Percentiles rank a stretch among this genome's conserved stretches.
Conservation (phyloP, 805 yeast genomes). For the Saccharomycopsis selenospora region DNA sequence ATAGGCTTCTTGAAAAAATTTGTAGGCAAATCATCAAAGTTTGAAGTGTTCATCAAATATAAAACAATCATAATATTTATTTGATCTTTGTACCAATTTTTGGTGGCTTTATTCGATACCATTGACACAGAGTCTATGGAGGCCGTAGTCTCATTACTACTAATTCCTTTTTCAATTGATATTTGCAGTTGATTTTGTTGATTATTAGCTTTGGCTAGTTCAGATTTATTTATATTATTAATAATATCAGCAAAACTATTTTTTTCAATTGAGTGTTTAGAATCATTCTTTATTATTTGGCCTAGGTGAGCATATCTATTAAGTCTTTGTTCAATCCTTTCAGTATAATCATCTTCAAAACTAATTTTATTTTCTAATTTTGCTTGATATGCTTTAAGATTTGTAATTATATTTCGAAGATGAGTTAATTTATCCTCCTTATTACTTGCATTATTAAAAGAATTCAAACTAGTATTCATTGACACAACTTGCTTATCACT, state of each 20-base stretch:
- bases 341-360: constrained; percentile 11
- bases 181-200: background rate
- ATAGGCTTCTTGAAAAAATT: constrained; percentile 13
- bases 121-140: background rate
- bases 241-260: background rate
- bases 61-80: constrained; percentile 16
- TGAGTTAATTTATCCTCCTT: constrained; percentile 1
- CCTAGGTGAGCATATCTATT: constrained; percentile 5
- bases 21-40: constrained; percentile 14
- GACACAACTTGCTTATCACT: constrained; percentile 13
- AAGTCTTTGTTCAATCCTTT: constrained; percentile 11
- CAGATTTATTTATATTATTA: background rate
- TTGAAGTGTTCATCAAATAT: constrained; percentile 15
- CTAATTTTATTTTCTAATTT: constrained; percentile 15
- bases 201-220: background rate
- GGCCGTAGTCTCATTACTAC: background rate
- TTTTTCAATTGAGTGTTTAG: background rate
- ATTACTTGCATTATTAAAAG: background rate
- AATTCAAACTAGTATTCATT: background rate
- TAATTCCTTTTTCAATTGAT: background rate
- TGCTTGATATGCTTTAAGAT: constrained; percentile 8
- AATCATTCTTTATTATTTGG: background rate
- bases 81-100: constrained; percentile 15
- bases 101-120: background rate
- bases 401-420: constrained; percentile 5